Conservation (phyloP, 805 yeast species). For the Metschnikowia noctiluminum region DNA sequence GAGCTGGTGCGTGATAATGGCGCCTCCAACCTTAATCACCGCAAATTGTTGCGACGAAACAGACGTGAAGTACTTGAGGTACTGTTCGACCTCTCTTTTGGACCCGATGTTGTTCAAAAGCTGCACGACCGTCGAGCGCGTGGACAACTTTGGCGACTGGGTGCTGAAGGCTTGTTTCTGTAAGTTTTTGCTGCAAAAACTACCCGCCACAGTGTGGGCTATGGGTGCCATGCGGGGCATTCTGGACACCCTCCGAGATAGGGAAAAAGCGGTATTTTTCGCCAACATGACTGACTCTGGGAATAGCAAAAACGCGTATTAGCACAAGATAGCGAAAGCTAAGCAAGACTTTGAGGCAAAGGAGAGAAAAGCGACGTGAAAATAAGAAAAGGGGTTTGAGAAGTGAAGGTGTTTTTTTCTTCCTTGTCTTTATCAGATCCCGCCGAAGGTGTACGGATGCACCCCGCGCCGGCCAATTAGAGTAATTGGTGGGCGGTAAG, state of each 20-base stretch:
- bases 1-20: slow-evolving; percentile 91
- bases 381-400: background rate
- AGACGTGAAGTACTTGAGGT: slow-evolving; percentile 92
- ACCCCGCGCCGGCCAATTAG: slow-evolving; percentile 22
- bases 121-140: slow-evolving; percentile 95
- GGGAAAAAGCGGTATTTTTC: slow-evolving; percentile 7
- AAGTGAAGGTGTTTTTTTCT: background rate
- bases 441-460: slow-evolving; percentile 12
- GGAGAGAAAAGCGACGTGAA: background rate
- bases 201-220: background rate
- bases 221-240: slow-evolving; percentile 3
- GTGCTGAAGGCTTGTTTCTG: slow-evolving; percentile 8
- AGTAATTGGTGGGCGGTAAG: slow-evolving; percentile 30
- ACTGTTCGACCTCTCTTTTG: slow-evolving; percentile 97
- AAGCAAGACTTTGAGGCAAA: background rate
- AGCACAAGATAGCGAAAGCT: no score
- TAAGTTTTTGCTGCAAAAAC: background rate
- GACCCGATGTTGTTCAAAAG: slow-evolving; percentile 93
- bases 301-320: no score
- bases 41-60: slow-evolving; percentile 97
- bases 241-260: slow-evolving; percentile 10
- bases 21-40: slow-evolving; percentile 98
- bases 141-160: slow-evolving; percentile 38
- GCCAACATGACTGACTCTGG: no score
- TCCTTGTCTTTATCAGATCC: slow-evolving; percentile 6